These are phyloP conservation scores for Eucalyptus cladocalyx DNA, from an alignment of 345 rosid species.

Conservation along the genomic window DNA sequence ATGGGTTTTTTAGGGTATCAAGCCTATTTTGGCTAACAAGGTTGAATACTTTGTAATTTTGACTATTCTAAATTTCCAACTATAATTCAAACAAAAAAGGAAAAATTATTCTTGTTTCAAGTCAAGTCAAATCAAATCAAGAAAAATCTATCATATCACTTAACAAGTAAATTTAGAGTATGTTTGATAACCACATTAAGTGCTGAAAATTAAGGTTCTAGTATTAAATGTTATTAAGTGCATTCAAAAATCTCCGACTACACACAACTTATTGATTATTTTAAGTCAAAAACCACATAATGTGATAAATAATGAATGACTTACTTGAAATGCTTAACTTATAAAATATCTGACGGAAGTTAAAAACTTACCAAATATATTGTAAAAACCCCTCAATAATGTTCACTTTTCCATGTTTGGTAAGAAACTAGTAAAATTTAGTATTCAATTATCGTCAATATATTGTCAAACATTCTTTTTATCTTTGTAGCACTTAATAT, in stretches of 20 bases:
- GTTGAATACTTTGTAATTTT: not conserved
- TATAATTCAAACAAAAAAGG: not conserved
- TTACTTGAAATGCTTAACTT: not conserved
- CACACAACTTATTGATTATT: not conserved
- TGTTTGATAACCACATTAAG: not conserved
- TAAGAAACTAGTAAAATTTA: not conserved
- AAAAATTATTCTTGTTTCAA: not conserved
- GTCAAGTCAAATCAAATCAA: too few species aligned
- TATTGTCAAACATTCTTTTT: not conserved
- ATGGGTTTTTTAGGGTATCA: accelerated
- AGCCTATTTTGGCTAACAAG: not conserved
- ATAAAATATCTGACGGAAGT: not conserved
- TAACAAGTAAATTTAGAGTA: not conserved
- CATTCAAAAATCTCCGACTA: not conserved
- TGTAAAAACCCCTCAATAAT: not conserved
- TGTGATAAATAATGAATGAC: not conserved
- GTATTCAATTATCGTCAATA: not conserved
- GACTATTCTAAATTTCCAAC: not conserved
- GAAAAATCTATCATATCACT: too few species aligned
- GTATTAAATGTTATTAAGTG: not conserved
- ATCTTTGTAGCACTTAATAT: not conserved
- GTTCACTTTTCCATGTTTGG: not conserved
- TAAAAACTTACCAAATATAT: not conserved
- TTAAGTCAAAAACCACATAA: not conserved
- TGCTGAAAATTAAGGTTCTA: not conserved